Conservation (phyloP, 805 yeast genomes). For the Candida montana region DNA sequence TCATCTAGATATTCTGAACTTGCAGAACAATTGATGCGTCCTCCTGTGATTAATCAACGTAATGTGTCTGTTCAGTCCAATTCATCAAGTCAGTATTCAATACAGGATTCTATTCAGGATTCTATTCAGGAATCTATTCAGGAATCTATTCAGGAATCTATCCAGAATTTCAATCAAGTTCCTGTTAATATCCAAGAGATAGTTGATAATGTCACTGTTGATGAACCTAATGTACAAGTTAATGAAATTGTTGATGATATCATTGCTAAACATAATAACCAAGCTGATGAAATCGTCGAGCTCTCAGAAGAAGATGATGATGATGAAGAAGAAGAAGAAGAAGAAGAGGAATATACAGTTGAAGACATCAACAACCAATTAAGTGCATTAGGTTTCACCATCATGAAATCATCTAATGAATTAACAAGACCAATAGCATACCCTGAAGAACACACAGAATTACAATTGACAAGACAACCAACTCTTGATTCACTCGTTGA, state of each 20-base stretch:
- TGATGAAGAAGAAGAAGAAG: neutral
- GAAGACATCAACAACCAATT: conserved; percentile 1
- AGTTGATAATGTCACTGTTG: neutral
- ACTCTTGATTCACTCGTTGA: no score
- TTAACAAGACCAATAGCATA: no score
- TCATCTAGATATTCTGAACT: conserved; percentile 1
- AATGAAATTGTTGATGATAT: neutral
- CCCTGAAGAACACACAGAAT: no score
- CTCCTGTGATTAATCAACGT: neutral
- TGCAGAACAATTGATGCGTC: neutral
- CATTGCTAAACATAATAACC: no score
- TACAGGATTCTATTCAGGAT: conserved; percentile 16
- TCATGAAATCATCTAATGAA: neutral
- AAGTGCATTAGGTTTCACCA: neutral
- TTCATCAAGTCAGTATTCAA: conserved; percentile 9
- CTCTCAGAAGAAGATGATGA: neutral
- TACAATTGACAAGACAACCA: no score
- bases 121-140: conserved; percentile 14
- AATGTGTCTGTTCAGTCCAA: conserved; percentile 7
- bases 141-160: conserved; percentile 2
- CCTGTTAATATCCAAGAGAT: no score
- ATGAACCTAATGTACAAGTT: neutral
- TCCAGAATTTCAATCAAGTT: neutral
- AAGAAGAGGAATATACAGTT: neutral
- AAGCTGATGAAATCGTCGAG: no score